Conservation (phyloP, 2,329 filamentous ascomycete species). For the Neopestalotiopsis sp. region DNA sequence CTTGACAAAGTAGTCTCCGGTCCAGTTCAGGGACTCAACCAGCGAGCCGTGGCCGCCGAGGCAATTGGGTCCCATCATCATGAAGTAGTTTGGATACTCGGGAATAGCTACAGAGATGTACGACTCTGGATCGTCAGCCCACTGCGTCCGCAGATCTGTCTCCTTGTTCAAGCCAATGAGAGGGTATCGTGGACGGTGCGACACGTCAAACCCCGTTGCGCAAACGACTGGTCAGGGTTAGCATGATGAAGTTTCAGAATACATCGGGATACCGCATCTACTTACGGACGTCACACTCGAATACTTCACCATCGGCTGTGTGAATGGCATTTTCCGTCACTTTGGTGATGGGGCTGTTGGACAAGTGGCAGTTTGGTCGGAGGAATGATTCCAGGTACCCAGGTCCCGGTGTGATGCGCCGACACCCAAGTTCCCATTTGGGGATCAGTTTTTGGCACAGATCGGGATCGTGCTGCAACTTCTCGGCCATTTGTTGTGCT, state of each 20-base stretch:
- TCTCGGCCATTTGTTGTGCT: conserved; percentile 45
- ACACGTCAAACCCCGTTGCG: conserved; percentile 17
- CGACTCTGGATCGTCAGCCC: conserved; percentile 45
- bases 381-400: conserved; percentile 28
- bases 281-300: conserved; percentile 23
- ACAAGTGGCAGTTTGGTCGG: conserved; percentile 23
- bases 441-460: conserved; percentile 39
- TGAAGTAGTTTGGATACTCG: conserved; percentile 37
- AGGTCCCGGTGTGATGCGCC: conserved; percentile 25
- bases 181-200: conserved; percentile 36
- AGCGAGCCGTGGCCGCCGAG: conserved; percentile 22
- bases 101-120: conserved; percentile 36
- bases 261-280: neutral
- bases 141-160: conserved; percentile 53
- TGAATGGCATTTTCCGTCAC: conserved; percentile 19
- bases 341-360: conserved; percentile 23
- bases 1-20: conserved; percentile 31
- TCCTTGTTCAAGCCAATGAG: conserved; percentile 51
- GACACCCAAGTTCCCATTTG: conserved; percentile 26
- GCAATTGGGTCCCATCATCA: conserved; percentile 25
- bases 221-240: neutral
- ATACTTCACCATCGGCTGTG: conserved; percentile 20
- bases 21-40: conserved; percentile 23
- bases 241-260: neutral
- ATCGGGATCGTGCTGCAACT: conserved; percentile 43